phyloP scores from a whole-genome alignment of 2,329 filamentous ascomycete genomes.

The Penicillium digitatum region DNA sequence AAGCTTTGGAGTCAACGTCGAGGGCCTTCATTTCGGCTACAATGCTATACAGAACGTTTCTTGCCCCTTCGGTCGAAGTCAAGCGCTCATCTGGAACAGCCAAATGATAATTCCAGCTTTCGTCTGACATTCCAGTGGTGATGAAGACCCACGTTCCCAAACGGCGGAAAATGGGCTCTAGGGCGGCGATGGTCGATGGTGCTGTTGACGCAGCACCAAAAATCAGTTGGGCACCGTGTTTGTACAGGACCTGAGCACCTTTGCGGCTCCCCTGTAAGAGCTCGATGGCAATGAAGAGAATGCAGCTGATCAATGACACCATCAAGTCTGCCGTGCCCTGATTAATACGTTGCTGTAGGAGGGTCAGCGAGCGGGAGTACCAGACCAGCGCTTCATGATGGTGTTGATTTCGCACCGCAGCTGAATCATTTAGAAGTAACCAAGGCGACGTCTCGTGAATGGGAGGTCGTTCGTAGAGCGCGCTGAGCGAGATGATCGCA shows the following conservation, averaged over 20 bases:
- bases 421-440: conserved; percentile 11
- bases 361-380: conserved; percentile 19
- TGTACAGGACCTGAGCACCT: conserved; percentile 10
- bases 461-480: conserved; percentile 24
- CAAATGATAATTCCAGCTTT: not conserved
- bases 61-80: conserved; percentile 9
- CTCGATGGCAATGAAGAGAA: conserved; percentile 21
- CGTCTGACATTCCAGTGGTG: not conserved
- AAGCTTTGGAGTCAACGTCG: conserved; percentile 9
- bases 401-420: conserved; percentile 7
- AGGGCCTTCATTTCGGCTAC: conserved; percentile 17
- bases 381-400: conserved; percentile 18
- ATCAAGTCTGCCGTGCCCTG: conserved; percentile 12
- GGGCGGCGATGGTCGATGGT: not conserved
- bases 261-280: conserved; percentile 16
- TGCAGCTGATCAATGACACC: conserved; percentile 17
- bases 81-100: not conserved
- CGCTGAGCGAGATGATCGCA: conserved; percentile 28
- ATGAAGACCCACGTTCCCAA: conserved; percentile 13
- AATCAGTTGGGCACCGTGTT: conserved; percentile 12
- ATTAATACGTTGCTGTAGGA: conserved; percentile 16
- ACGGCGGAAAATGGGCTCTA: conserved; percentile 15
- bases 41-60: conserved; percentile 13
- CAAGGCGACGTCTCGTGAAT: conserved; percentile 13
- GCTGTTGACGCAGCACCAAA: not conserved